Evolutionary conservation across 1,284 basidiomycete species (phyloP), one percentile per base, ranked within the genome.

Genomic region (Papiliotrema fonsecae): DNA sequence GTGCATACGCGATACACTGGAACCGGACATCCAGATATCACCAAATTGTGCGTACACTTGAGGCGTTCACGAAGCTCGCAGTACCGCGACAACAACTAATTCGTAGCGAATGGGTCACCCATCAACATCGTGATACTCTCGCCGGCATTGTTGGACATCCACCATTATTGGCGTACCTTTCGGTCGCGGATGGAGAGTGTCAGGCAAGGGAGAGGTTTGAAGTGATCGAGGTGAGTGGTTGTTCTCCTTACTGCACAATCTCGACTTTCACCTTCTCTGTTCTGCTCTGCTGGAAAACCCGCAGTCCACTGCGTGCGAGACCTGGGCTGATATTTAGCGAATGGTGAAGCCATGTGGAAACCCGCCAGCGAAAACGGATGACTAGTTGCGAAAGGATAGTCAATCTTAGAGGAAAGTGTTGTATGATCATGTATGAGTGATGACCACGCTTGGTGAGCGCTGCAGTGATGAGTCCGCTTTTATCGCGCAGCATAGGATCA

Each of bases 271-370:
- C 9, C 30, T 9, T 31, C 30, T 31, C 10, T 31, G 30, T 9
- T 31, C 30, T 31, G 10, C 30, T 31, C 30, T 10, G 9, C 30
- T 31, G 30, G 16, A 31, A 16, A 31, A 9, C 9, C 30, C 30
- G 30, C 51, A 53, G 22, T 47, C 35, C 34, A 35, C 47, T 40
- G 4, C 16, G 4, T 2, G 14, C 21, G 16, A 4, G 14, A 14
- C 13, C 4, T 7, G 11, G 25, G 49, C 42, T 53, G 43, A 51
- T 39, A 11, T 21, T 49, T 64, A 97, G 92, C 83, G 86, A 54
- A 97, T 97, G 93, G 78, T 98, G 36, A 93, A 97, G 70, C 94
- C 94, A n/a, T 97, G 91, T 65, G 94, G 93, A 0, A 90, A 90
- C 35, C 93, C 94, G 21, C 94, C 93, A 2, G 81, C 82, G 40